These are phyloP conservation scores for Acidiella bohemica DNA, from an alignment of 495 filamentous ascomycete species.

Conservation along the genomic window DNA sequence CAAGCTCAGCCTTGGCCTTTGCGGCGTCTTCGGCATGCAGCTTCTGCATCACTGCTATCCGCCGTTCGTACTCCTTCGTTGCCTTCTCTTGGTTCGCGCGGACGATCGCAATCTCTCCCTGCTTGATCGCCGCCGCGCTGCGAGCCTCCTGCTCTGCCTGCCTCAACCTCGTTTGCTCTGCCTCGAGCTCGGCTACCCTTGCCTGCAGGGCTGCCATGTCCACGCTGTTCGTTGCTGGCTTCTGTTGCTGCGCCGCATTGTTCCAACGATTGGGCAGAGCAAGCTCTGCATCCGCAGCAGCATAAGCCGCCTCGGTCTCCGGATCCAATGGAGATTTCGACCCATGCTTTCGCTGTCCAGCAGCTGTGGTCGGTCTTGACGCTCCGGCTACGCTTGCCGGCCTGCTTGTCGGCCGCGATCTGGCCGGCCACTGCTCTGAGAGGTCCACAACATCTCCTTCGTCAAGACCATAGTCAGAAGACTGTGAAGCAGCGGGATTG, in stretches of 20 bases:
- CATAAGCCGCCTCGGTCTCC: conserved; percentile 23
- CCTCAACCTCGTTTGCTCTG: conserved; percentile 37
- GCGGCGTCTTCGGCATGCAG: conserved; percentile 41
- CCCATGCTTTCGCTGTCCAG: no score
- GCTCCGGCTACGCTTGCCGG: no score
- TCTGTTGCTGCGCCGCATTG: conserved; percentile 8
- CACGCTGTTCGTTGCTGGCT: conserved; percentile 3
- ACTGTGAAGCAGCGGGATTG: conserved; percentile 19
- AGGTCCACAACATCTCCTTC: conserved; percentile 31
- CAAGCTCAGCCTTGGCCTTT: conserved; percentile 43
- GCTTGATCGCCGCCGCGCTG: conserved; percentile 38
- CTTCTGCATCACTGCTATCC: conserved; percentile 39
- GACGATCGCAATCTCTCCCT: conserved; percentile 55
- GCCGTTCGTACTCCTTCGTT: conserved; percentile 42
- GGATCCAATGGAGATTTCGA: conserved; percentile 38
- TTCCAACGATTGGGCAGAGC: conserved; percentile 19
- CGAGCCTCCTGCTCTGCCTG: conserved; percentile 38
- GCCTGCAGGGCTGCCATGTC: conserved; percentile 24
- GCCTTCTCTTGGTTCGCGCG: conserved; percentile 47
- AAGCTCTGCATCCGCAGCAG: conserved; percentile 24
- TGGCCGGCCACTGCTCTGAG: no score
- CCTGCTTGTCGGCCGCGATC: no score
- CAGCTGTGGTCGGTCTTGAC: no score
- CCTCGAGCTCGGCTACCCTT: conserved; percentile 40
- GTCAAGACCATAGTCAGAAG: conserved; percentile 30